Evolutionary conservation across 2,329 filamentous ascomycete genomes (phyloP).

Genomic region (Fusarium staphyleae): DNA sequence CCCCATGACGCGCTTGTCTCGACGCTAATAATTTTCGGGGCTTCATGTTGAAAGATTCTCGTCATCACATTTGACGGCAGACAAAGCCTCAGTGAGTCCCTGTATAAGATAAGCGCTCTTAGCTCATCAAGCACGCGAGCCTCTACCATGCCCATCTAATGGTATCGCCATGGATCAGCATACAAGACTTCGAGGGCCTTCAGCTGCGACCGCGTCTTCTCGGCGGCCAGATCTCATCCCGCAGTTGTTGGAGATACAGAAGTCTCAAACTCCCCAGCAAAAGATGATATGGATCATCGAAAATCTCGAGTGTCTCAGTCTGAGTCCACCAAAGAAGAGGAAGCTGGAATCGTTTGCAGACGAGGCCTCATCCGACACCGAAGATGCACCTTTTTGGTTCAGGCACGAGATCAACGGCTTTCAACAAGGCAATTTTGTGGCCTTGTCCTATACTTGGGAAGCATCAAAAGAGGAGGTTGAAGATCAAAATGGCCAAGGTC

Average conservation of each 20-base stretch:
- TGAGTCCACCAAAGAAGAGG: slow-evolving; percentile 10
- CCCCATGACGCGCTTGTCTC: too few species aligned
- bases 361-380: not conserved
- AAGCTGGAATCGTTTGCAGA: not conserved
- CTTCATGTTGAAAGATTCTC: too few species aligned
- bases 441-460: slow-evolving; percentile 30
- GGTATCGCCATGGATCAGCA: too few species aligned
- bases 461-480: slow-evolving; percentile 19
- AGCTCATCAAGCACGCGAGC: too few species aligned
- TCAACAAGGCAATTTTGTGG: slow-evolving; percentile 10
- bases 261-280: slow-evolving; percentile 19
- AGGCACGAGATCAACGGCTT: slow-evolving; percentile 18
- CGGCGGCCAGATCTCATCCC: not conserved
- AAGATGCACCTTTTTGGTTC: slow-evolving; percentile 15
- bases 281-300: slow-evolving; percentile 34
- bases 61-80: too few species aligned
- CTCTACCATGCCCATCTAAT: too few species aligned
- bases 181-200: too few species aligned
- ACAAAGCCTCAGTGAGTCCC: too few species aligned
- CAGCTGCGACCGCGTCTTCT: too few species aligned
- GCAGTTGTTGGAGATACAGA: slow-evolving; percentile 15
- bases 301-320: slow-evolving; percentile 29
- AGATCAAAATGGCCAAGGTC: not conserved
- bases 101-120: too few species aligned
- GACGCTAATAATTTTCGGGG: too few species aligned